Percentiles rank a stretch among this genome's conserved stretches.
Evolutionary conservation across 208 protist genomes (phyloP).

Genomic region (Novymonas esmeraldas): DNA sequence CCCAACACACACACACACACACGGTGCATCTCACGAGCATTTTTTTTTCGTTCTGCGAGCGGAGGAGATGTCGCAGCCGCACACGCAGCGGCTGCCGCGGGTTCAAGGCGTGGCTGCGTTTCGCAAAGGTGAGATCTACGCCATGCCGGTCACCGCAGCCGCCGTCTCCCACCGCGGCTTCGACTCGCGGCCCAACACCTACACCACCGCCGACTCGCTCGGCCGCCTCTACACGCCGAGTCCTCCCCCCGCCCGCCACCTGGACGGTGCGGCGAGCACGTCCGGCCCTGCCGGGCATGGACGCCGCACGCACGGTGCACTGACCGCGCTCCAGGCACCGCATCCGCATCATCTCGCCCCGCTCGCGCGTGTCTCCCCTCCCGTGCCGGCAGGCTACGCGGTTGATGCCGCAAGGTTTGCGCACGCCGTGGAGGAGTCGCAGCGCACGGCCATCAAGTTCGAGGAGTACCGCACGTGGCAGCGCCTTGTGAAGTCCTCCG

Average conservation of each 20-base stretch:
- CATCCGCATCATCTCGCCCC: conserved; percentile 19
- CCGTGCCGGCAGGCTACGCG: conserved; percentile 1
- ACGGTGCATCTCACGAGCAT: no score
- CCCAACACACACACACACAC: no score
- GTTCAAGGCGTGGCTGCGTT: neutral
- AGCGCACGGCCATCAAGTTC: conserved; percentile 34
- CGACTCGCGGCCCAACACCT: neutral
- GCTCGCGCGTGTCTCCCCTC: neutral
- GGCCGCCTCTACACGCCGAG: neutral
- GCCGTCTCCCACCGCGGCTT: neutral
- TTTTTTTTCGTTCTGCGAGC: neutral
- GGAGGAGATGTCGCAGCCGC: neutral
- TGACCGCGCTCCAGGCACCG: neutral
- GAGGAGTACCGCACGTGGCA: conserved; percentile 22
- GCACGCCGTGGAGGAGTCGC: conserved; percentile 32
- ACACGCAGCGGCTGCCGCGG: conserved; percentile 1
- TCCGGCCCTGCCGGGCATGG: neutral
- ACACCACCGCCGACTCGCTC: neutral
- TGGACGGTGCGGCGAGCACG: neutral
- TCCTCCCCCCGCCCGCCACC: neutral
- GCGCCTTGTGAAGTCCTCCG: neutral
- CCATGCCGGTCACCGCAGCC: neutral
- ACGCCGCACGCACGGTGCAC: neutral
- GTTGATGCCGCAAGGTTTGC: conserved; percentile 22
- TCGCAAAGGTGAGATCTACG: neutral